phyloP scores from a whole-genome alignment of 176 grass and related monocot genomes.

The Saccharum officinarum region DNA sequence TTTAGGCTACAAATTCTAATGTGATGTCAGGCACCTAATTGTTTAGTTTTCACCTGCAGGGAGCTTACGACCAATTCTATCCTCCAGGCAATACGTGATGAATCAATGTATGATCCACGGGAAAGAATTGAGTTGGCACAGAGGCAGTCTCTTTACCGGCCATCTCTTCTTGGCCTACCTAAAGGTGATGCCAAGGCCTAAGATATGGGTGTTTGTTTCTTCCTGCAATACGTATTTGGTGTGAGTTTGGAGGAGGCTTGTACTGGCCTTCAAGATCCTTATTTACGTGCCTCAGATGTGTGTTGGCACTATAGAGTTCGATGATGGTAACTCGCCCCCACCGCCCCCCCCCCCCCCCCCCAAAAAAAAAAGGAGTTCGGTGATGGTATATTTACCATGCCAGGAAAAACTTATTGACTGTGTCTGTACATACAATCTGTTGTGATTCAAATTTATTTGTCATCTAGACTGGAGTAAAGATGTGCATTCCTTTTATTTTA shows the following conservation, averaged over 20 bases:
- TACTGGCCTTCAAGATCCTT: neutral
- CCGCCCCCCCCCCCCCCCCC: too few species aligned
- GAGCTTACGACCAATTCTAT: constrained; percentile 66
- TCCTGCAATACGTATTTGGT: constrained; percentile 2
- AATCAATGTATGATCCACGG: constrained; percentile 87
- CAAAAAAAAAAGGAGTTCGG: too few species aligned
- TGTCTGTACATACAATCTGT: constrained; percentile 25
- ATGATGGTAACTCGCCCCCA: neutral
- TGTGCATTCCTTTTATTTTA: neutral
- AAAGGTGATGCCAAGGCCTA: constrained; percentile 38
- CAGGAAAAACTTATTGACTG: neutral
- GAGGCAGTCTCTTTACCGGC: constrained; percentile 68
- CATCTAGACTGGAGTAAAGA: constrained; percentile 1
- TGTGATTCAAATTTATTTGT: constrained; percentile 29
- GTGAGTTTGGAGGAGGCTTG: neutral
- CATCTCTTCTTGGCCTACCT: constrained; percentile 70
- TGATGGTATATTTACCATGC: too few species aligned
- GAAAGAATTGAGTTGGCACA: constrained; percentile 79
- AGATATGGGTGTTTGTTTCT: neutral
- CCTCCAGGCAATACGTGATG: constrained; percentile 85
- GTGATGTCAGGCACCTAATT: neutral
- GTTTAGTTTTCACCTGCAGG: constrained; percentile 44
- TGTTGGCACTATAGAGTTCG: neutral
- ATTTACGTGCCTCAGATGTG: neutral
- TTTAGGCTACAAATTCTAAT: neutral